Conservation (phyloP, 768 basidiomycete genomes). For the Tulasnella calospora region DNA sequence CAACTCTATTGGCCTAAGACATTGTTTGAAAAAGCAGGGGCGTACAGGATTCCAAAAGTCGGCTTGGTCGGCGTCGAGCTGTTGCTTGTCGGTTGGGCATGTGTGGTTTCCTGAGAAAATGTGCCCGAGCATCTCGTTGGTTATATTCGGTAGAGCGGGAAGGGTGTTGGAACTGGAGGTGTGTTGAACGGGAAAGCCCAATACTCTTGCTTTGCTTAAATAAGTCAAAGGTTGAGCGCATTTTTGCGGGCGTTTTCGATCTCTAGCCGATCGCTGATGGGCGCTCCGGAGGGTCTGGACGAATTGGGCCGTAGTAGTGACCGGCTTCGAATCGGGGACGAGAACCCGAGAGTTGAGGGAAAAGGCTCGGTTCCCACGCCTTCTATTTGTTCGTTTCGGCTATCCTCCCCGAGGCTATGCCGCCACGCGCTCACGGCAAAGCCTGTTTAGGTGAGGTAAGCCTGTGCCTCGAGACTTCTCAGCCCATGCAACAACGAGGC, state of each 20-base stretch:
- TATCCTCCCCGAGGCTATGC: not conserved
- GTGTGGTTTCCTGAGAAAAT: not conserved
- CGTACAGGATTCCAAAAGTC: slow-evolving; percentile 3
- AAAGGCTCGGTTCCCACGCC: not conserved
- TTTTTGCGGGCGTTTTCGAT: not conserved
- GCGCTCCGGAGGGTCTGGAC: not conserved
- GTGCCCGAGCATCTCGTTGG: not conserved
- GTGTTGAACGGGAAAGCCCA: not conserved
- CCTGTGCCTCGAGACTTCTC: not conserved
- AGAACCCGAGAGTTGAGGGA: not conserved
- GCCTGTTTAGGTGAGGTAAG: too few species aligned
- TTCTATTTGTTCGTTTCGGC: not conserved
- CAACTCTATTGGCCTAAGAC: not conserved
- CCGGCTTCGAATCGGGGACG: not conserved
- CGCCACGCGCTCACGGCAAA: not conserved
- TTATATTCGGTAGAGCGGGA: not conserved
- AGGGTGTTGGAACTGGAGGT: not conserved
- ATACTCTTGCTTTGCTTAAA: not conserved
- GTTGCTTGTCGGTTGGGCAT: not conserved
- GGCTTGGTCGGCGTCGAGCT: not conserved
- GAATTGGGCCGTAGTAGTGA: not conserved
- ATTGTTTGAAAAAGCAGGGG: not conserved
- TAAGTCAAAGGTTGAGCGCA: not conserved
- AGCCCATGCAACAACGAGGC: not conserved
- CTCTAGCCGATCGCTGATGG: not conserved